Base-by-base conservation (phyloP, 2,329 filamentous ascomycete species). In the Waltergamsia citrina region DNA sequence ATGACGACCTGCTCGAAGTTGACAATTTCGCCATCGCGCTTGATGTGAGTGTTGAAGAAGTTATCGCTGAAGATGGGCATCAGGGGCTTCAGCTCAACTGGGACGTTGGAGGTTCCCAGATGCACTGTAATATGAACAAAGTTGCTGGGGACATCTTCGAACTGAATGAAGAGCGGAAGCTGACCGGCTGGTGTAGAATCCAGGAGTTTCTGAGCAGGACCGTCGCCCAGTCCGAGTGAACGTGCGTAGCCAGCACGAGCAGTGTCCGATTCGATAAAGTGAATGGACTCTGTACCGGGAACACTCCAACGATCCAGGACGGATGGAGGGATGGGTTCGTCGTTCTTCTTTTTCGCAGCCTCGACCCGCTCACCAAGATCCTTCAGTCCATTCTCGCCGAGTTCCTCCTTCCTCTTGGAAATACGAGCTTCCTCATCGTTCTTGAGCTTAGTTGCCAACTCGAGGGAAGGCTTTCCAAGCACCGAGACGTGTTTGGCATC, bases 1-100 rank as follows among this genome's bases (percentile, higher is more conserved):
- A 86, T 85, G 29, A 96, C 87, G 4, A 96, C 85, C 41, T 94
- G 76, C 53, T 96, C 92, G 47, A 96, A 98, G 31, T 82, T 78
- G 20, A 98, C 64, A 17, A 72, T 74, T 51, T 85, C 69, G 28
- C 85, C 87, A 46, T 87, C 71, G 20, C 80, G 78, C 47, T 71
- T 69, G 39, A 98, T 80, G 3, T 90, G 92, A 0, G 87, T 86
- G 51, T 86, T 90, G 68, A 96, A 98, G 64, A 96, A 94, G 50
- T 90, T 92, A 51, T 88, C 85, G 20, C 78, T 79, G 50, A 94
- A 96, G 26, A 96, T 70, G 4, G 81, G 72, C 31, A 96, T 66
- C 16, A 98, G 60, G 4, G 92, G 92, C 51, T 90, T 87, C 38
- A 90, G 71, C 42, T 88, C 74, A n/a, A 82, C 71, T 0, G 88